Base-by-base conservation (phyloP, 1,284 basidiomycete species). In the Ustilago hordei region DNA sequence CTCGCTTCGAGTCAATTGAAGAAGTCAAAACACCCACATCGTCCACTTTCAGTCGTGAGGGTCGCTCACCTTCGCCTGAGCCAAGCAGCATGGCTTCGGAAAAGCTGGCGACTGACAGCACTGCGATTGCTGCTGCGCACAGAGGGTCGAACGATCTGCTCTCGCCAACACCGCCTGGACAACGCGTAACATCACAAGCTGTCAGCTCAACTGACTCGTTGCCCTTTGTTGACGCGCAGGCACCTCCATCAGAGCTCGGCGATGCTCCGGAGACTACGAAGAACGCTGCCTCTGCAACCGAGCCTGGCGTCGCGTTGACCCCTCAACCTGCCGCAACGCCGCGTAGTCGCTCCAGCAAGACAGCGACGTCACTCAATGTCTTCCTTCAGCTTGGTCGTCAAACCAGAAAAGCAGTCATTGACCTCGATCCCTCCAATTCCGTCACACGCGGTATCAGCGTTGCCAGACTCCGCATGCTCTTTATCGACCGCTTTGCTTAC, bases 401-500 rank as follows among this genome's bases (percentile, higher is more conserved):
- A 84, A 94, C 96, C 54, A 95, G 96, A 88, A 97, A 96, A 85
- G 91, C 91, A 1, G 88, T 85, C 9, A 88, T 98, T 48, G 92
- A 94, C 61, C 63, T 84, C 3, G 81, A 84, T 48, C 39, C 56
- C 3, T 48, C 55, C 15, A 71, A 73, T 34, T 57, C 65, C 7
- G 19, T 75, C 6, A 67, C 63, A 3, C 75, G 79, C 23, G 83
- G 79, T 8, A 87, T 93, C 53, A 91, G 92, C 0, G 90, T 95
- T 75, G 88, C 92, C 2, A 91, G 90, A 3, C 86, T 96, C 65
- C 89, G 93, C 50, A 90, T 97, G 82, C 87, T 98, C 31, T 99
- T 99, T 83, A 93, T 98, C 81, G 95, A 98, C 87, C 92, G 91
- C 80, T 99, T 99, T 83, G 92, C 93, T 41, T 98, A 97, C 86